Percentiles rank a stretch among this genome's conserved stretches.
phyloP scores from a whole-genome alignment of 768 basidiomycete species.

The Russula virescens region DNA sequence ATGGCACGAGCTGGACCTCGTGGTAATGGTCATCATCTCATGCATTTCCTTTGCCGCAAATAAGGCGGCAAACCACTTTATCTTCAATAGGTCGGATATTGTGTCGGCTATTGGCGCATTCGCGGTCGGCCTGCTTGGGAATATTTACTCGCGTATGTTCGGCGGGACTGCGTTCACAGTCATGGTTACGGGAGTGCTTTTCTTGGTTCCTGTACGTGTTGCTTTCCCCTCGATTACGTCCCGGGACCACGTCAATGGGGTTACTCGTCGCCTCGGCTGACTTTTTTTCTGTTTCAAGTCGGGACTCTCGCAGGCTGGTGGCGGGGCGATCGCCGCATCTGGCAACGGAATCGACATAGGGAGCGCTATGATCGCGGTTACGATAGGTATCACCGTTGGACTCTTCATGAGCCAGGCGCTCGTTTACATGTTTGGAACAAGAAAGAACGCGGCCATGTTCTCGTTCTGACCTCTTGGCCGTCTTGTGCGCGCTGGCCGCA shows the following conservation, averaged over 20 bases:
- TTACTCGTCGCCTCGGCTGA: conserved; percentile 7
- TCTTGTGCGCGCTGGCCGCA: not conserved
- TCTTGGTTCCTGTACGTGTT: conserved; percentile 73
- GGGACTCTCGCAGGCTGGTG: conserved; percentile 72
- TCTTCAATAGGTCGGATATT: conserved; percentile 78
- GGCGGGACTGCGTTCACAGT: conserved; percentile 84
- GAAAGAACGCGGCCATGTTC: conserved; percentile 82
- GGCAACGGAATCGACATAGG: conserved; percentile 81
- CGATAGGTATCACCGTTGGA: conserved; percentile 86
- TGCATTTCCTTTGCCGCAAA: conserved; percentile 76
- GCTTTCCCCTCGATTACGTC: not conserved
- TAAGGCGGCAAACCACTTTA: conserved; percentile 77
- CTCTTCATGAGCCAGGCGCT: conserved; percentile 84
- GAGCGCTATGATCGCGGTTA: conserved; percentile 83
- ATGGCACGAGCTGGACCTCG: conserved; percentile 59
- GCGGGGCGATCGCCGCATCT: conserved; percentile 68
- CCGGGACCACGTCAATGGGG: not conserved
- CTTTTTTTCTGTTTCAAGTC: conserved; percentile 41
- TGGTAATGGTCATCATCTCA: conserved; percentile 81
- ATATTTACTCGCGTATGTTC: conserved; percentile 75
- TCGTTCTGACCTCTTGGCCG: conserved; percentile 49
- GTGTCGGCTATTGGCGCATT: conserved; percentile 85
- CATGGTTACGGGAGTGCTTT: conserved; percentile 86
- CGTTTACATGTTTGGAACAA: conserved; percentile 79
- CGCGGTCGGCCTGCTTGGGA: conserved; percentile 71